A percentile compares a stretch with the other conserved stretches of the same genome.
Conservation (phyloP, 208 protist species). For the Acanthamoeba royreba region DNA sequence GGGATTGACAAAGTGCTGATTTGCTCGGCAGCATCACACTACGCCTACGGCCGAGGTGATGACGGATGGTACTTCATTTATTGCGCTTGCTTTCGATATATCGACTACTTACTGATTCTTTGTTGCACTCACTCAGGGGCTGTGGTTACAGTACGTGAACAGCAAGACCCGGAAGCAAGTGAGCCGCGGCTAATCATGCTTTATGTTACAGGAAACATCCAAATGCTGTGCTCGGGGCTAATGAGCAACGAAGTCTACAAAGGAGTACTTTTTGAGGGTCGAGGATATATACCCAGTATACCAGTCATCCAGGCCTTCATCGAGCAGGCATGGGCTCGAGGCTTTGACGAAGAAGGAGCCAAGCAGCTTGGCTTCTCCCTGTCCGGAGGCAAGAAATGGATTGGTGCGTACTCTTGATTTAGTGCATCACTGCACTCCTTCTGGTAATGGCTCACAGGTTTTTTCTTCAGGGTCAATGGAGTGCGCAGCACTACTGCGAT, state of each 20-base stretch:
- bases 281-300: constrained; percentile 30
- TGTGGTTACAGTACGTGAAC: neutral
- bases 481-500: constrained; percentile 35
- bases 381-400: constrained; percentile 25
- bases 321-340: constrained; percentile 28
- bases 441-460: too few relatives aligned
- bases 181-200: neutral
- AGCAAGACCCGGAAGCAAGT: too few relatives aligned
- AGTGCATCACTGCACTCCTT: too few relatives aligned
- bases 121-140: neutral
- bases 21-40: constrained; percentile 19
- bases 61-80: neutral
- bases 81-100: too few relatives aligned
- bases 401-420: neutral
- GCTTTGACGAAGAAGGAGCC: constrained; percentile 32
- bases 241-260: constrained; percentile 38
- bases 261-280: constrained; percentile 3
- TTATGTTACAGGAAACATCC: neutral
- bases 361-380: constrained; percentile 23
- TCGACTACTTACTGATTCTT: neutral
- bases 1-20: constrained; percentile 35
- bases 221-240: constrained; percentile 42
- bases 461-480: constrained; percentile 51
- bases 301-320: constrained; percentile 35
- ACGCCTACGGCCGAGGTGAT: constrained; percentile 30